Base-by-base conservation (phyloP, 1,139 yeast species). In the Saccharomyces hybrid region DNA sequence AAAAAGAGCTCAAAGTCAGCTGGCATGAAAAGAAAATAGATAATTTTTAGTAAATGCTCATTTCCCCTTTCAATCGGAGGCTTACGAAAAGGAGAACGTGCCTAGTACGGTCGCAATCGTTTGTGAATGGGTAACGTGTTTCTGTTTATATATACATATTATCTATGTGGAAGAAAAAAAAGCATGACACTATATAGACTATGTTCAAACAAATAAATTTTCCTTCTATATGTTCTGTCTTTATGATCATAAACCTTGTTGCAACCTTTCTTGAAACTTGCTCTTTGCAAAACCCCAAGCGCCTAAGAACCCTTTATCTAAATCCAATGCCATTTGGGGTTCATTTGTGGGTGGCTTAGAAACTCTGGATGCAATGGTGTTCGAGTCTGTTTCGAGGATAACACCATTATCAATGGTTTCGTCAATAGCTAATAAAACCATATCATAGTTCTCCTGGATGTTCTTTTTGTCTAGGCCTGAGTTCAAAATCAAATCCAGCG, bases 321-420 rank as follows among this genome's bases (percentile, higher is more conserved):
- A 75, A 65, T 93, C 98, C 59, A 91, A 81, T 62, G 82, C 80
- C 66, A 84, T 79, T 59, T 82, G 78, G 50, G 78, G 80, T 60
- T 84, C 90, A 57, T 77, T 79, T 28, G 80, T 72, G 38, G 97
- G 97, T 31, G 95, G 84, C 62, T 83, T 82, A 34, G 97, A 87
- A 16, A 91, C 97, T 71, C 99, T 80, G 19, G 95, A 82, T 5
- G 91, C 93, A 64, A 93, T 88, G 51, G 89, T 83, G 48, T 86
- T 82, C 2, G 96, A 84, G 66, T 93, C 98, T 46, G 90, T 86
- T 72, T 93, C 98, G 62, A 95, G 78, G 58, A 95, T 84, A 60
- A 93, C 83, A 28, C 98, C 97, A 58, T 88, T 95, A 69, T 93
- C 99, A 55, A 93, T 78, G 26, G 95, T 81, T 73, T 93, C 99